These are phyloP conservation scores for Candida yuanshanica DNA, from an alignment of 805 yeast genomes.

Conservation along the genomic window DNA sequence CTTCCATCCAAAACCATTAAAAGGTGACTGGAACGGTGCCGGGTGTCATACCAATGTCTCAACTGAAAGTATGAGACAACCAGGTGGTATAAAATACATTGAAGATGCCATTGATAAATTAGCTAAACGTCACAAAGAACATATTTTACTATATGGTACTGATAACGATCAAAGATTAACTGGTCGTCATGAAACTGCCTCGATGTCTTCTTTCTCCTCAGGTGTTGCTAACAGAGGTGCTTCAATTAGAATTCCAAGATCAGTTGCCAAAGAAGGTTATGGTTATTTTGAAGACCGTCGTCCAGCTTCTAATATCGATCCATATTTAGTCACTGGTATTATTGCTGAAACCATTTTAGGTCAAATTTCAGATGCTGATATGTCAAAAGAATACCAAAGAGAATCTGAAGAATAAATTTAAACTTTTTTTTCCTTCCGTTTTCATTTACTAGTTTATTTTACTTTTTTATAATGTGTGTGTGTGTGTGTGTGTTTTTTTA, in stretches of 20 bases:
- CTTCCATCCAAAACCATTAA: slow-evolving; percentile 98
- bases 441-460: neutral
- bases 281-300: slow-evolving; percentile 99
- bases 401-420: slow-evolving; percentile 35
- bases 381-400: slow-evolving; percentile 85
- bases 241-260: slow-evolving; percentile 96
- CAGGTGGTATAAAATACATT: slow-evolving; percentile 95
- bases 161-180: slow-evolving; percentile 95
- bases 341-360: slow-evolving; percentile 97
- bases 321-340: slow-evolving; percentile 97
- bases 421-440: neutral
- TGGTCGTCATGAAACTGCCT: slow-evolving; percentile 98
- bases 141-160: slow-evolving; percentile 89
- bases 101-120: slow-evolving; percentile 90
- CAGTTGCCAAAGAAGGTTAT: slow-evolving; percentile 95
- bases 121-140: slow-evolving; percentile 95
- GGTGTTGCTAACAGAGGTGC: slow-evolving; percentile 99
- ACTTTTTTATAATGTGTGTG: neutral
- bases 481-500: too few species aligned
- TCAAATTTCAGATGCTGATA: slow-evolving; percentile 89
- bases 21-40: slow-evolving; percentile 99
- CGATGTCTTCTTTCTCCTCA: slow-evolving; percentile 81
- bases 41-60: slow-evolving; percentile 99
- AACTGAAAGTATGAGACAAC: slow-evolving; percentile 81
- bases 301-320: slow-evolving; percentile 99